Conservation (phyloP, 73 alveolate species). For the Blepharisma japonicum region DNA sequence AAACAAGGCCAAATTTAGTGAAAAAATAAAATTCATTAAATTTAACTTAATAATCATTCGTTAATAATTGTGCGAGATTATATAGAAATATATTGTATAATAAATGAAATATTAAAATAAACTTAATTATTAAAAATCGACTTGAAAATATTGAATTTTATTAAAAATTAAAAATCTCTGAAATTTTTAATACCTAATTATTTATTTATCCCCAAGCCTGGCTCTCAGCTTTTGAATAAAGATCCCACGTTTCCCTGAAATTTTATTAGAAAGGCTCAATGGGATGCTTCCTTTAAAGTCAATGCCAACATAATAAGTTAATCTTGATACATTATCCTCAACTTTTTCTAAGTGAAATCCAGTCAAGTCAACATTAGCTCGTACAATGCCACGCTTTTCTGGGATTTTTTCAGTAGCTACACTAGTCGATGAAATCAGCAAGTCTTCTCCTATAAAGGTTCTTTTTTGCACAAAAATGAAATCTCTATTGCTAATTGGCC, state of each 20-base stretch:
- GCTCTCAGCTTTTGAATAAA: no score
- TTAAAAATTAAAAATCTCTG: no score
- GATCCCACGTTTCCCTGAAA: neutral
- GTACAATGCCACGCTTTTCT: neutral
- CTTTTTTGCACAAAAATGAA: slow-evolving; percentile 1
- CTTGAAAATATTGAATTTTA: no score
- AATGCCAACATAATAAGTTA: neutral
- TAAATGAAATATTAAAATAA: no score
- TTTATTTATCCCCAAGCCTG: no score
- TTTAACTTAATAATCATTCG: no score
- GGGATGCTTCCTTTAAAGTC: slow-evolving; percentile 11
- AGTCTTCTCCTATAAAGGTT: neutral
- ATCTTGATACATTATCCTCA: neutral
- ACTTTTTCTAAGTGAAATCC: neutral
- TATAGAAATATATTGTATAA: no score
- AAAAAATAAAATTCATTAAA: no score
- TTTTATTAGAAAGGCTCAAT: neutral
- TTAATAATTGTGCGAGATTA: no score
- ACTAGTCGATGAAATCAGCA: neutral
- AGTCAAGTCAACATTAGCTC: neutral
- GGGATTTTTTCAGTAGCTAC: neutral
- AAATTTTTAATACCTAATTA: no score
- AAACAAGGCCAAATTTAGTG: no score
- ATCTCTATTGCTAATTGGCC: slow-evolving; percentile 31
- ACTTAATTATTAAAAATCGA: no score